These are phyloP conservation scores for Trichopus zeylanicus DNA, from an alignment of 116 monocot genomes.

Conservation along the genomic window DNA sequence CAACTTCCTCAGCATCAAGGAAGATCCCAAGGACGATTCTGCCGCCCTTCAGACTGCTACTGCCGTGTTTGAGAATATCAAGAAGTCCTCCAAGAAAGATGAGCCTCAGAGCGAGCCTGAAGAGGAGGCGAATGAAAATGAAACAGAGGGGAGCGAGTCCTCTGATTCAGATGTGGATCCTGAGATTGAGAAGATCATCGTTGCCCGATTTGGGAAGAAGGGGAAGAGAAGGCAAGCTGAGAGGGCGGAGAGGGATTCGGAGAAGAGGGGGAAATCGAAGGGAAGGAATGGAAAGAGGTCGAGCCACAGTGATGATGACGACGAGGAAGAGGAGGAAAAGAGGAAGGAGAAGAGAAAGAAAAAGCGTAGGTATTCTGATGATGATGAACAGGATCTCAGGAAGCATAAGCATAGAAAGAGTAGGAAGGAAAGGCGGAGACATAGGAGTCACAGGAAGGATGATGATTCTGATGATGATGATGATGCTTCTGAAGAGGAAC, in stretches of 20 bases:
- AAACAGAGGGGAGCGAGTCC: slow-evolving; percentile 29
- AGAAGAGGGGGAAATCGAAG: slow-evolving; percentile 21
- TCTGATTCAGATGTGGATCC: slow-evolving; percentile 76
- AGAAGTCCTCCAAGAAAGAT: slow-evolving; percentile 21
- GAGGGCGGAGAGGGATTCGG: neutral
- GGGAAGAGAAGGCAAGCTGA: slow-evolving; percentile 8
- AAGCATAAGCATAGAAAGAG: slow-evolving; percentile 17
- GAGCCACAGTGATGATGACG: slow-evolving; percentile 14
- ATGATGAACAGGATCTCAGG: neutral
- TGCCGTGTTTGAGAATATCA: slow-evolving; percentile 48
- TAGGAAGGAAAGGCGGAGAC: slow-evolving; percentile 30
- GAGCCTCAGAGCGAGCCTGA: slow-evolving; percentile 14
- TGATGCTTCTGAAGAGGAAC: too few relatives aligned
- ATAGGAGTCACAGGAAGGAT: slow-evolving; percentile 27
- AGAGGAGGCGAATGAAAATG: slow-evolving; percentile 23
- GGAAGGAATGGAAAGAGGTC: slow-evolving; percentile 37
- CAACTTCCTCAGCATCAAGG: slow-evolving; percentile 80
- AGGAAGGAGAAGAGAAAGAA: slow-evolving; percentile 15
- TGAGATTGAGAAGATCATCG: slow-evolving; percentile 83
- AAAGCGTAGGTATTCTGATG: slow-evolving; percentile 5
- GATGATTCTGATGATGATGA: slow-evolving; percentile 29
- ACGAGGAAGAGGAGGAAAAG: slow-evolving; percentile 17
- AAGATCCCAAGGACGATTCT: slow-evolving; percentile 29
- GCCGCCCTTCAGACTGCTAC: slow-evolving; percentile 28
- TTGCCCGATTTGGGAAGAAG: slow-evolving; percentile 51